Evolutionary conservation across 140 eudicot species (phyloP).

Genomic region (Flaveria floridana): DNA sequence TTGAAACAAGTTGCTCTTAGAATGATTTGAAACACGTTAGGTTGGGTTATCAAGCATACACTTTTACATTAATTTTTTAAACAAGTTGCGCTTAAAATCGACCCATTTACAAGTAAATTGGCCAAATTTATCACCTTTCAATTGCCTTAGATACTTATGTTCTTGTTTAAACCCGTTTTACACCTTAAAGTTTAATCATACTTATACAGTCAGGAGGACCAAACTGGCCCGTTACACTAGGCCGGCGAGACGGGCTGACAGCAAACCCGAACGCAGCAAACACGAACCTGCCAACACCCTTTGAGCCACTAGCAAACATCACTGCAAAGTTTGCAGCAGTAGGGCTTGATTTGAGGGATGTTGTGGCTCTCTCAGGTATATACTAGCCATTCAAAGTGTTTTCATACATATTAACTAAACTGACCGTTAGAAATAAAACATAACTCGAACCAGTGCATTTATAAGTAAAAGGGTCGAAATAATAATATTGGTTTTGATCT

Average conservation of each 20-base stretch:
- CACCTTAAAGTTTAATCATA: not conserved
- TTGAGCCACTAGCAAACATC: constrained; percentile 62
- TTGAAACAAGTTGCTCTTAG: not conserved
- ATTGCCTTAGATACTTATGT: not conserved
- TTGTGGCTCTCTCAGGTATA: constrained; percentile 75
- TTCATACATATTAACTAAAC: not conserved
- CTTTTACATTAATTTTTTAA: not conserved
- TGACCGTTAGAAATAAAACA: not conserved
- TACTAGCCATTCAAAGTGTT: not conserved
- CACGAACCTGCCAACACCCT: constrained; percentile 62
- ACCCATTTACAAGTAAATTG: not conserved
- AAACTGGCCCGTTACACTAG: constrained; percentile 56
- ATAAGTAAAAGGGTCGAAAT: not conserved
- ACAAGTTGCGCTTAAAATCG: too few species aligned
- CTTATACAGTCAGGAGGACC: constrained; percentile 70
- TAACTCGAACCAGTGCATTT: not conserved
- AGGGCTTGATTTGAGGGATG: constrained; percentile 68
- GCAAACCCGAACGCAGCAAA: constrained; percentile 67
- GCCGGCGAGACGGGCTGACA: constrained; percentile 69
- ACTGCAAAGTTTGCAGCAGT: constrained; percentile 58
- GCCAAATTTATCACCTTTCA: not conserved
- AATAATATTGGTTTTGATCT: not conserved
- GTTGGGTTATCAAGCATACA: not conserved
- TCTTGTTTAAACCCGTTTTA: not conserved
- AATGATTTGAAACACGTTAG: not conserved